phyloP scores from a whole-genome alignment of 2,329 filamentous ascomycete genomes.

The Chlorencoelia australis region DNA sequence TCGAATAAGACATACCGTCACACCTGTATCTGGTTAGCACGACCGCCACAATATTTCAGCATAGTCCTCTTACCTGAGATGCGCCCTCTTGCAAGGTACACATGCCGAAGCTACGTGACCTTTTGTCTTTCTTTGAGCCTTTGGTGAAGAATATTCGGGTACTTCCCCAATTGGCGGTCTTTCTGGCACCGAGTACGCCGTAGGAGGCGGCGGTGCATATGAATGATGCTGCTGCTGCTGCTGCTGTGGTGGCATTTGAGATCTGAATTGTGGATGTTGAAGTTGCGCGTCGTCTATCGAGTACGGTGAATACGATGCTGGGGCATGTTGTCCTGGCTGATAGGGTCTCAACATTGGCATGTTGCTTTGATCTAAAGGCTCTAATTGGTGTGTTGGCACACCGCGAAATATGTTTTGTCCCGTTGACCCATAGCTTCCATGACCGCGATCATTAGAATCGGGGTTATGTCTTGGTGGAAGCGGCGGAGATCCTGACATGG shows the following conservation, averaged over 20 bases:
- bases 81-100: constrained; percentile 76
- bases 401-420: constrained; percentile 43
- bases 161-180: constrained; percentile 33
- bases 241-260: constrained; percentile 14
- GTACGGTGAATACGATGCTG: constrained; percentile 17
- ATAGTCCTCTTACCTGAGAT: constrained; percentile 46
- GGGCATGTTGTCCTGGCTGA: constrained; percentile 26
- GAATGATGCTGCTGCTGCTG: constrained; percentile 16
- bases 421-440: constrained; percentile 34
- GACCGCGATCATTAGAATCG: constrained; percentile 46
- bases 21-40: constrained; percentile 39
- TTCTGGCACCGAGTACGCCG: constrained; percentile 18
- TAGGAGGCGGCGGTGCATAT: constrained; percentile 16
- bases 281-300: constrained; percentile 18
- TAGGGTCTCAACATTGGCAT: constrained; percentile 30
- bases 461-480: constrained; percentile 47
- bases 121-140: constrained; percentile 58
- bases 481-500: constrained; percentile 62
- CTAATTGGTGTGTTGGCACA: constrained; percentile 20
- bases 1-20: constrained; percentile 54
- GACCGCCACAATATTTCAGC: constrained; percentile 4
- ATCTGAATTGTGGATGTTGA: constrained; percentile 16
- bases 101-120: constrained; percentile 78
- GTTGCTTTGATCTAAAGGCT: constrained; percentile 18
- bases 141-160: constrained; percentile 43